Conservation (phyloP, 2,329 filamentous ascomycete species). For the Venturia pyrina region DNA sequence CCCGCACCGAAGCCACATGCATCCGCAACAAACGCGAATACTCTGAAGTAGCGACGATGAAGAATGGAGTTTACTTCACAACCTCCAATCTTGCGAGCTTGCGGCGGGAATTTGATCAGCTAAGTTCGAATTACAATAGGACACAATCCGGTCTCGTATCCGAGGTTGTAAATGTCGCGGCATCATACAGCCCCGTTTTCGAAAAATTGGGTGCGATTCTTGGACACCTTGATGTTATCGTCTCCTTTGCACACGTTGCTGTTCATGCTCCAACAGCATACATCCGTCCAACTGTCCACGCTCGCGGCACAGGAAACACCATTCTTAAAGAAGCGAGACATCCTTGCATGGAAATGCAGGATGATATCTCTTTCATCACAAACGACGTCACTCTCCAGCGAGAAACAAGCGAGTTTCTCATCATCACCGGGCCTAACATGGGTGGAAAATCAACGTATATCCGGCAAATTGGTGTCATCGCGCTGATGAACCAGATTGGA, state of each 20-base stretch:
- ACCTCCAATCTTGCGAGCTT: constrained; percentile 70
- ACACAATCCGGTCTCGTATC: constrained; percentile 84
- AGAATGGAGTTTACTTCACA: constrained; percentile 98
- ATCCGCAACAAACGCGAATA: constrained; percentile 88
- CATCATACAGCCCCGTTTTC: constrained; percentile 87
- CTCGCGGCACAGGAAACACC: constrained; percentile 78
- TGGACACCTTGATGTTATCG: constrained; percentile 88
- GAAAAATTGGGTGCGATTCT: constrained; percentile 82
- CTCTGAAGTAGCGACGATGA: constrained; percentile 93
- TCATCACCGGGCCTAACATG: constrained; percentile 98
- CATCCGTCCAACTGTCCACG: constrained; percentile 81
- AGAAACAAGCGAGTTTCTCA: constrained; percentile 76
- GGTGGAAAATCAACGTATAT: constrained; percentile 98
- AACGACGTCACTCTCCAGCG: constrained; percentile 82
- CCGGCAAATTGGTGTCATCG: constrained; percentile 91
- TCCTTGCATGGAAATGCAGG: constrained; percentile 97
- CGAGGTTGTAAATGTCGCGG: constrained; percentile 86
- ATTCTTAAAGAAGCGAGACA: constrained; percentile 88
- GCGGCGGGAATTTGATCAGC: constrained; percentile 84
- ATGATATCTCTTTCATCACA: constrained; percentile 96
- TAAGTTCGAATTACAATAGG: constrained; percentile 88
- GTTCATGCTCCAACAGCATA: constrained; percentile 90
- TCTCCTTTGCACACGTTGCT: constrained; percentile 85
- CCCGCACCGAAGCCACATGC: constrained; percentile 71
- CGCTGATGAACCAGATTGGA: constrained; percentile 92